Conservation (phyloP, 2,329 filamentous ascomycete genomes). For the Diaporthe sp. region DNA sequence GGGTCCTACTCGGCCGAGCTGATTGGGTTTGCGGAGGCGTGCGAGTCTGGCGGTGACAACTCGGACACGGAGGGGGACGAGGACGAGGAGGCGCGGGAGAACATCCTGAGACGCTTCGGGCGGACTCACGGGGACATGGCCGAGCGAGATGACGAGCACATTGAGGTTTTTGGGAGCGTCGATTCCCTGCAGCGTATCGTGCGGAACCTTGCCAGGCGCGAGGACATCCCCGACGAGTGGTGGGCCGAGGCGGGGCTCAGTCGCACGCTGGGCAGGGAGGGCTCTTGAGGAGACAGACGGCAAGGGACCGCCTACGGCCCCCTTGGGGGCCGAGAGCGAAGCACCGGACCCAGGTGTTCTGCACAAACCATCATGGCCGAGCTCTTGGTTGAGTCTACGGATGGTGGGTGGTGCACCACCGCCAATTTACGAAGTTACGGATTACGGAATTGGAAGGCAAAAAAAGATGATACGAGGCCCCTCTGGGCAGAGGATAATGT, state of each 20-base stretch:
- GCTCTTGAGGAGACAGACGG: slow-evolving; percentile 36
- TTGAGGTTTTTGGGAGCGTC: slow-evolving; percentile 65
- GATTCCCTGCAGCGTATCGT: slow-evolving; percentile 69
- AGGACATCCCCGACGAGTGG: slow-evolving; percentile 85
- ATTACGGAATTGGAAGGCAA: slow-evolving; percentile 14
- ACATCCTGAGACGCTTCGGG: slow-evolving; percentile 38
- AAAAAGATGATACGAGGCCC: not conserved
- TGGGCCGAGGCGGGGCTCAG: slow-evolving; percentile 79
- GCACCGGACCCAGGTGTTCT: not conserved
- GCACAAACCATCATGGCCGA: slow-evolving; percentile 11
- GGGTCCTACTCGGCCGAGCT: slow-evolving; percentile 28
- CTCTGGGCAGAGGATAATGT: not conserved
- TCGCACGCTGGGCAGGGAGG: slow-evolving; percentile 62
- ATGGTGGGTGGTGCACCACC: not conserved
- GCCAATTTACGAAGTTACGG: slow-evolving; percentile 27
- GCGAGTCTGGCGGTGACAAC: slow-evolving; percentile 65
- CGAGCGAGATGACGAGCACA: slow-evolving; percentile 36
- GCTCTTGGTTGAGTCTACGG: slow-evolving; percentile 21
- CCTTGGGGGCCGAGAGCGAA: not conserved
- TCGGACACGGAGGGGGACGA: slow-evolving; percentile 66
- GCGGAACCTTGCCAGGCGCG: slow-evolving; percentile 73
- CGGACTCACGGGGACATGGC: slow-evolving; percentile 58
- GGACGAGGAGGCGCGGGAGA: slow-evolving; percentile 45
- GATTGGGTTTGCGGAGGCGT: slow-evolving; percentile 50
- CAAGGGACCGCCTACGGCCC: not conserved